Percentiles rank a stretch among this genome's conserved stretches.
Conservation (phyloP, 2,329 filamentous ascomycete species). For the Aspergillus vadensis region DNA sequence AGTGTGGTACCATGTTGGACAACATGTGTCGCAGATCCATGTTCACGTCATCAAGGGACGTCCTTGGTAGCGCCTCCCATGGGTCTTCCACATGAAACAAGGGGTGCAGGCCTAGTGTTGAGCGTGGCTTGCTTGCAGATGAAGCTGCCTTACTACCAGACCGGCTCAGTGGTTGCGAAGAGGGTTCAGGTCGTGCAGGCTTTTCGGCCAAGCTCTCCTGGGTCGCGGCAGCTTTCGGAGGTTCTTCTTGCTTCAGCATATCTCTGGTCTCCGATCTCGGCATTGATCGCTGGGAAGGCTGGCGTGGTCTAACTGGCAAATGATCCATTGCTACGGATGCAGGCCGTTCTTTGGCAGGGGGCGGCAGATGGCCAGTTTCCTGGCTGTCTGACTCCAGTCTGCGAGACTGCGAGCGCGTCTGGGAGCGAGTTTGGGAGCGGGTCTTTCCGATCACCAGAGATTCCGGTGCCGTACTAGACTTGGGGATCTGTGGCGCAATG, state of each 20-base stretch:
- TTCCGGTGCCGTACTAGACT: conserved; percentile 35
- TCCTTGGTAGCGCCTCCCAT: conserved; percentile 40
- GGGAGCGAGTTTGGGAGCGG: conserved; percentile 34
- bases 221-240: neutral
- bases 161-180: conserved; percentile 23
- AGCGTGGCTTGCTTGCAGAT: conserved; percentile 33
- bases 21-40: conserved; percentile 43
- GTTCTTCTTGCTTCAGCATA: neutral
- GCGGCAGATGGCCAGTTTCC: conserved; percentile 17
- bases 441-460: conserved; percentile 45
- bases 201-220: conserved; percentile 7
- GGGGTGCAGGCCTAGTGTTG: conserved; percentile 38
- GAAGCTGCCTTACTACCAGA: conserved; percentile 32
- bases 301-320: conserved; percentile 15
- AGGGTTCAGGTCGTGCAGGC: conserved; percentile 15
- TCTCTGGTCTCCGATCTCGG: conserved; percentile 10
- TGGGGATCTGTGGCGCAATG: conserved; percentile 29
- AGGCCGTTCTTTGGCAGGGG: conserved; percentile 25
- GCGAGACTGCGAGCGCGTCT: conserved; percentile 46
- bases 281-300: conserved; percentile 14
- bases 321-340: conserved; percentile 25
- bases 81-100: conserved; percentile 43
- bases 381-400: conserved; percentile 37
- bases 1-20: conserved; percentile 36
- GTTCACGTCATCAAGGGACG: conserved; percentile 44